Percentiles rank a stretch among this genome's conserved stretches.
These are phyloP conservation scores for Proliferodiscus dingleyae DNA, from an alignment of 2,329 filamentous ascomycete genomes.

Conservation along the genomic window DNA sequence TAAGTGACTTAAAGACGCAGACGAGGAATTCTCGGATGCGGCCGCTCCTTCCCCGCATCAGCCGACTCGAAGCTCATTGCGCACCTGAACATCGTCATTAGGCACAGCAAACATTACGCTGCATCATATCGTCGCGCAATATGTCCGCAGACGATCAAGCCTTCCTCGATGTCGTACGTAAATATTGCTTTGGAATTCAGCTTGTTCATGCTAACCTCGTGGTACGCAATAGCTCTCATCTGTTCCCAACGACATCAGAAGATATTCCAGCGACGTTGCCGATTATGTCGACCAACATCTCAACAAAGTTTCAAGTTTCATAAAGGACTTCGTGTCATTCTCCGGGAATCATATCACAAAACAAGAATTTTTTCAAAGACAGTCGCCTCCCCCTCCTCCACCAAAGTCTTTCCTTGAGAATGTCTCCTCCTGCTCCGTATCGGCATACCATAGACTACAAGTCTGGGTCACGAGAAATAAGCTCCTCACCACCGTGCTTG, in stretches of 20 bases:
- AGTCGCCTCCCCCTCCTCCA: slow-evolving; percentile 47
- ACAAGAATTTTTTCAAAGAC: too few relatives aligned
- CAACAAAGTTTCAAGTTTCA: slow-evolving; percentile 71
- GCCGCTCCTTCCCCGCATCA: slow-evolving; percentile 8
- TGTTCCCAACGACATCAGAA: slow-evolving; percentile 60
- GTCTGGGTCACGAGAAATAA: slow-evolving; percentile 71
- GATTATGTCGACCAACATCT: slow-evolving; percentile 78
- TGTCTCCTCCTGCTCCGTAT: slow-evolving; percentile 32
- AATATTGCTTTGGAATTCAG: slow-evolving; percentile 9
- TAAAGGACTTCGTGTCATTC: too few relatives aligned
- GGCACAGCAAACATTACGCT: neutral
- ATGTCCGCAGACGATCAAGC: slow-evolving; percentile 80
- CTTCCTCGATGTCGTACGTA: slow-evolving; percentile 69
- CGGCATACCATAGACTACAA: slow-evolving; percentile 49
- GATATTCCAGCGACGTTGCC: slow-evolving; percentile 68
- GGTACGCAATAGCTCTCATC: slow-evolving; percentile 43
- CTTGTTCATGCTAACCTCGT: slow-evolving; percentile 1
- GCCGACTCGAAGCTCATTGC: slow-evolving; percentile 1
- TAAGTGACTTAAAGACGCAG: too few relatives aligned
- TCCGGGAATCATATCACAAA: too few relatives aligned
- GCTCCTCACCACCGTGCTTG: slow-evolving; percentile 64
- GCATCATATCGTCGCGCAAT: slow-evolving; percentile 29
- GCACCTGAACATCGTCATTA: neutral
- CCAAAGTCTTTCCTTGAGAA: slow-evolving; percentile 29
- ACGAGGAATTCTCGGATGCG: too few relatives aligned